Base-by-base conservation (phyloP, 306 rosid species). In the Trichosanthes cucumerina region DNA sequence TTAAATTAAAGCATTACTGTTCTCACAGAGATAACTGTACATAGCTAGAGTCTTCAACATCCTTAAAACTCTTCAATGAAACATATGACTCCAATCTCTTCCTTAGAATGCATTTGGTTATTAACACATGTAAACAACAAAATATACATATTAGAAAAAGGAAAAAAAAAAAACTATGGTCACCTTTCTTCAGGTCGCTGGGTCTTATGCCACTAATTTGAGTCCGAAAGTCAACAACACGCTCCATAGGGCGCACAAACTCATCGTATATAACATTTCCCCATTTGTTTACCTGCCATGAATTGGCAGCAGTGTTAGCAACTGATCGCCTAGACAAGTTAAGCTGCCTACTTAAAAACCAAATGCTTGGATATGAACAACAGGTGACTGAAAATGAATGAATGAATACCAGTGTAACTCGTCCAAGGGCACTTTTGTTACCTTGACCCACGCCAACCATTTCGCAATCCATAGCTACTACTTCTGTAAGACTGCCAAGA, bases 371-470 rank as follows among this genome's bases (percentile, higher is more conserved):
- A 73, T 9, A 73, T 21, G 19, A 60, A 64, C 39, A 63, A 50
- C 50, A 81, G 47, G 62, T 16, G 33, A 62, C 56, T 9, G 64
- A 78, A 73, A 80, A 38, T 73, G 84, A 87, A 78, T 66, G 23
- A 69, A 75, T 58, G 56, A 79, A 69, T 92, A 95, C 97, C 96
- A 92, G 87, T 0, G 99, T 88, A 74, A 88, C 92, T 84, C 97
- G 88, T 82, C 97, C 99, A 73, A 92, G 96, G 50, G 99, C 97
- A 72, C 99, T 92, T 86, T 83, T 92, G 88, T 87, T 95, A 80
- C 97, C 97, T 83, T 89, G 89, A 79, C 92, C 86, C 38, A 95
- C 93, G 4, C 99, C 99, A 5, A 95, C 99, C 99, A 95, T 95
- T 89, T 95, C 97, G 80, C 97, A 95, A 85, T 95, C 98, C 92